Evolutionary conservation across 306 rosid species (phyloP).

Genomic region (Ziziphus jujuba): DNA sequence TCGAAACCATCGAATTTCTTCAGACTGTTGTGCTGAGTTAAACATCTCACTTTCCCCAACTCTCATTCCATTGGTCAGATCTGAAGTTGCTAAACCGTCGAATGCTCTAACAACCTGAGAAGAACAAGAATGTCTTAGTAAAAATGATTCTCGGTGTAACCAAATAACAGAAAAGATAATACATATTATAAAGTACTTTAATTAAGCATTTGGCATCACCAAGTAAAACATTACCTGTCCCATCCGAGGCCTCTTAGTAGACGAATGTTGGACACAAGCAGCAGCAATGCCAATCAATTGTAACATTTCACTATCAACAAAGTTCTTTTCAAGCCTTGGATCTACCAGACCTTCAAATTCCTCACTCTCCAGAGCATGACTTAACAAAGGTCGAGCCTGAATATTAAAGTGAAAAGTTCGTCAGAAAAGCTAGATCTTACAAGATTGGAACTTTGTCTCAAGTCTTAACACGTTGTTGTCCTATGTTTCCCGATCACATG

Average conservation of each 20-base stretch:
- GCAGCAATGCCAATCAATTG: constrained; percentile 79
- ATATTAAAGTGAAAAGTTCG: constrained; percentile 19
- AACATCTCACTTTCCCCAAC: constrained; percentile 73
- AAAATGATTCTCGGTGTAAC: constrained; percentile 8
- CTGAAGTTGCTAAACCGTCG: constrained; percentile 60
- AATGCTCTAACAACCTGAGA: constrained; percentile 88
- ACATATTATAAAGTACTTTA: too few species aligned
- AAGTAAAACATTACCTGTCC: constrained; percentile 67
- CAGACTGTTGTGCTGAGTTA: constrained; percentile 71
- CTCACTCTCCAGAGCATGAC: constrained; percentile 58
- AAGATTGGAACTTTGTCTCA: constrained; percentile 5
- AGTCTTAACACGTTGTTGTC: constrained; percentile 5
- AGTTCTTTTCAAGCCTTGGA: constrained; percentile 67
- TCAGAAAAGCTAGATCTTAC: constrained; percentile 26
- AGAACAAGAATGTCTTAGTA: constrained; percentile 25
- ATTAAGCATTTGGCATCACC: neutral
- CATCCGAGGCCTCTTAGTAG: constrained; percentile 84
- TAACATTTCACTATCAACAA: constrained; percentile 60
- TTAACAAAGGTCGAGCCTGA: constrained; percentile 87
- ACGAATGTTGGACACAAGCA: constrained; percentile 80
- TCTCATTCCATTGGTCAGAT: constrained; percentile 84
- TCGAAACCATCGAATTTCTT: constrained; percentile 61
- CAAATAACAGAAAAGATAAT: neutral
- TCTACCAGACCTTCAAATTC: constrained; percentile 61
- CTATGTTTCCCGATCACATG: too few species aligned